Base-by-base conservation (phyloP, 257 asterid genomes). In the Primulina eburnea region DNA sequence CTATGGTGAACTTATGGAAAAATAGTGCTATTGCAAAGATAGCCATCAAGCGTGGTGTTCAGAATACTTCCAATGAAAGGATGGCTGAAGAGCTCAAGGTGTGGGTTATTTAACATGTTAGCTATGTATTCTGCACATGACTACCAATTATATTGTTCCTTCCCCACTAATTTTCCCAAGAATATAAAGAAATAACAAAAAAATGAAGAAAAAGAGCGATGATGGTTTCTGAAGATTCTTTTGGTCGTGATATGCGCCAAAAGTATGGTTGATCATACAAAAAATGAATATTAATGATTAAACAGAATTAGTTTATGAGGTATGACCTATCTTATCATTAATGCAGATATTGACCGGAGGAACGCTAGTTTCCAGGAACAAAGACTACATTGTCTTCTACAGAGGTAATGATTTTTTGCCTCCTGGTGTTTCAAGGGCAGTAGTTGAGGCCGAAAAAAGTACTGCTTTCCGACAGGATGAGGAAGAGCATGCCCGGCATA, bases 71-170 rank as follows among this genome's bases (percentile, higher is more conserved):
- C 77, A 93, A 89, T 50, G 96, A 93, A 75, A 85, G 92, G 82
- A 93, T 93, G 95, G 95, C 95, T 5, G 94, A 90, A 82, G 97
- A 90, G 78, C 96, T 93, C 79, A 93, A 87, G 97, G 99, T 92
- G 53, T 35, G 71, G 24, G 38, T 53, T 59, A 56, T 14, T 57
- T 59, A 30, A 34, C 28, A 55, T 50, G 18, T 33, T 29, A 47
- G n/a, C 24, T 62, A 56, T 35, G 34, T 24, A 58, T 56, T 5
- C 59, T 37, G 16, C 20, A 12, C 32, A n/a, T 37, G 69, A 40
- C 56, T 62, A 32, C 34, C 62, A 61, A 52, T 61, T 69, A 12
- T 50, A 2, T 52, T 18, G 32, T 32, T 32, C 34, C 56, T 33
- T 24, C 29, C 53, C 62, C 63, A 28, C 74, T 34, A 52, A 7